Evolutionary conservation across 495 filamentous ascomycete species (phyloP), one percentile per base, ranked within the genome.

Genomic region (Hypoxylon perforatum): DNA sequence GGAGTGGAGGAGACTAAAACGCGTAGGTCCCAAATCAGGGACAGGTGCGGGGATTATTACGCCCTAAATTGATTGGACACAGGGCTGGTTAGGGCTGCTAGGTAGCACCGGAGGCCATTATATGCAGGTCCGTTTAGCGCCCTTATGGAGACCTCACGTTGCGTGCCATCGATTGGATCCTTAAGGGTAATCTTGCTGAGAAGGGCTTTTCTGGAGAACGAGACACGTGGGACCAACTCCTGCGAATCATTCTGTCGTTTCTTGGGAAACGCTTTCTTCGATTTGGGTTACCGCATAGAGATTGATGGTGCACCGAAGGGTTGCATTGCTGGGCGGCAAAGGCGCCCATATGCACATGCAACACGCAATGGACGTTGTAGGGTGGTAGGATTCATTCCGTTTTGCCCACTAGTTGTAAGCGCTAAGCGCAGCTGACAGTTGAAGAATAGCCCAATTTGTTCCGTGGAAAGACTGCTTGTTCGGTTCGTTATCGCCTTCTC

Each of bases 321-420:
- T 69, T 64, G 54, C 66, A 69, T 69, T 49, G 45, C 61, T 69
- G 51, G 56, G 60, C 66, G 66, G 66, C 39, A 69, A 69, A 52
- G 50, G 55, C 48, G 30, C 35, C 55, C 25, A 28, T 28, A 25
- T 42, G 49, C 55, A 36, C 49, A 69, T 57, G 61, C 56, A 48
- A 49, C 60, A 50, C 44, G 42, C 47, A 38, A 28, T 54, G 57
- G 38, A 53, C 61, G 47, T 62, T 30, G 46, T 56, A 30, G 57
- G 33, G 47, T 62, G 39, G 46, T 56, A 30, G 57, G 33, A 41
- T 42, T 50, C 1, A 14, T 14, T 56, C 18, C 8, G 11, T 45
- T 4, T 51, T 11, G 14, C 18, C 46, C 18, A 47, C 42, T 36
- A 1, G 47, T 56, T 59, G 54, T 69, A 63, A 69, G 65, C 65